A percentile compares a stretch with the other conserved stretches of the same genome.
These are phyloP conservation scores for Tulasnella sp. DNA, from an alignment of 768 basidiomycete species.

Conservation along the genomic window DNA sequence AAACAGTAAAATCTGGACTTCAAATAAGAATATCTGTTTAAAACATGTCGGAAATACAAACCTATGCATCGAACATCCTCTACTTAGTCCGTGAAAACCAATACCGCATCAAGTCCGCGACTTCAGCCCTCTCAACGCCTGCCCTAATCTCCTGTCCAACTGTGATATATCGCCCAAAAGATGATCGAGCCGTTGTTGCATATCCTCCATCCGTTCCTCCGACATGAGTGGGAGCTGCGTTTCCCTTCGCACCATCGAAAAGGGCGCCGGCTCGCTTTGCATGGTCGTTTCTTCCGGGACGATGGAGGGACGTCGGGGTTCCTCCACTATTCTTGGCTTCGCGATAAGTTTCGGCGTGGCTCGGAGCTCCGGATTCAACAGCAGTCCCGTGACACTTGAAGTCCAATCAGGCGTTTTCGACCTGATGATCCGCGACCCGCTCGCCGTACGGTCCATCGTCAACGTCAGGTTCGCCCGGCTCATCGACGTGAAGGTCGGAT, in stretches of 20 bases:
- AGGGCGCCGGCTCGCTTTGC: background rate
- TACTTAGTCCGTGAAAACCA: background rate
- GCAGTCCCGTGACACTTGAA: background rate
- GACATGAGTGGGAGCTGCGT: background rate
- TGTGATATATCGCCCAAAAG: background rate
- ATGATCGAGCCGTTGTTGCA: background rate
- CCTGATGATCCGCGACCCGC: background rate
- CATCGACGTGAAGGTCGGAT: background rate
- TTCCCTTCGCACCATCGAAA: background rate
- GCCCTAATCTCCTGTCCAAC: background rate
- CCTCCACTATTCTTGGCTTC: background rate
- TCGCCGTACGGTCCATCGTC: background rate
- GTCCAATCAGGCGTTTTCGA: background rate
- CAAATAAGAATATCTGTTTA: background rate
- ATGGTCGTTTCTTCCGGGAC: background rate
- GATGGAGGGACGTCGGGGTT: background rate
- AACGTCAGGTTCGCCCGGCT: background rate
- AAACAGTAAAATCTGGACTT: background rate
- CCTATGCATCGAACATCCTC: background rate
- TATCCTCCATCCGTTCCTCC: background rate
- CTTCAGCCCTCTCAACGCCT: background rate
- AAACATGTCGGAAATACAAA: background rate
- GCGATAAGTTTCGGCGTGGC: background rate
- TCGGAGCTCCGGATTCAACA: background rate
- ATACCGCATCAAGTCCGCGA: background rate